Evolutionary conservation across 1,139 yeast genomes (phyloP).

Genomic region (Hyphopichia buzzinii): DNA sequence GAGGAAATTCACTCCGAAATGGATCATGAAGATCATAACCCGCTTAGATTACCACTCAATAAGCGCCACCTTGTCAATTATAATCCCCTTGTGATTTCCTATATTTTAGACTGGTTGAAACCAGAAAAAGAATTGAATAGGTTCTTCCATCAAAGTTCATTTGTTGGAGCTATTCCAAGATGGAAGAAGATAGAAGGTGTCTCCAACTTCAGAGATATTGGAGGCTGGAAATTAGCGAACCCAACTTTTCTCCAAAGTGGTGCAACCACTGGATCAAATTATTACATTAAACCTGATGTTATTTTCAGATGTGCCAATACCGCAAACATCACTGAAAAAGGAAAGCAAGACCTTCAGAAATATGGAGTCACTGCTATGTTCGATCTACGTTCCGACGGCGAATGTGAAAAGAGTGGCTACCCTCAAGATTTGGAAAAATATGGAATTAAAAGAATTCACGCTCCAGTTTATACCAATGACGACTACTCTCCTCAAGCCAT

Average conservation of each 20-base stretch:
- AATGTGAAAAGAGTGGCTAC: constrained; percentile 51
- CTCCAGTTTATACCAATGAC: constrained; percentile 57
- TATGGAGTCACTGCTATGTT: constrained; percentile 58
- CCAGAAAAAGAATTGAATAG: constrained; percentile 52
- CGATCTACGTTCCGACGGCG: constrained; percentile 69
- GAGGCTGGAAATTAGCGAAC: constrained; percentile 60
- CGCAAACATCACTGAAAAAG: constrained; percentile 46
- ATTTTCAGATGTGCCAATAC: constrained; percentile 67
- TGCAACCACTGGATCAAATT: constrained; percentile 14
- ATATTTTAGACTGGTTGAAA: constrained; percentile 51
- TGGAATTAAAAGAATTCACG: constrained; percentile 52
- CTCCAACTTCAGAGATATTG: constrained; percentile 73
- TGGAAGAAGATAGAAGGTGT: constrained; percentile 70
- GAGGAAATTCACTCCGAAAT: constrained; percentile 27
- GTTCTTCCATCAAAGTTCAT: constrained; percentile 39
- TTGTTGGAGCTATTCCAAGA: constrained; percentile 43
- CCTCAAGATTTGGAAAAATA: constrained; percentile 32
- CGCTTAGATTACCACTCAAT: constrained; percentile 40
- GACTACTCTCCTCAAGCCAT: constrained; percentile 68
- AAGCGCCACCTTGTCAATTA: constrained; percentile 51
- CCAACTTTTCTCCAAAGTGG: constrained; percentile 23
- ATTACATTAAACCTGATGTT: constrained; percentile 52
- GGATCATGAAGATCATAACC: constrained; percentile 33
- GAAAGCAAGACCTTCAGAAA: constrained; percentile 35
- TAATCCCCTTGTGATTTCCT: constrained; percentile 52